phyloP scores from a whole-genome alignment of 1,139 yeast genomes.

The Pichia sp. region DNA sequence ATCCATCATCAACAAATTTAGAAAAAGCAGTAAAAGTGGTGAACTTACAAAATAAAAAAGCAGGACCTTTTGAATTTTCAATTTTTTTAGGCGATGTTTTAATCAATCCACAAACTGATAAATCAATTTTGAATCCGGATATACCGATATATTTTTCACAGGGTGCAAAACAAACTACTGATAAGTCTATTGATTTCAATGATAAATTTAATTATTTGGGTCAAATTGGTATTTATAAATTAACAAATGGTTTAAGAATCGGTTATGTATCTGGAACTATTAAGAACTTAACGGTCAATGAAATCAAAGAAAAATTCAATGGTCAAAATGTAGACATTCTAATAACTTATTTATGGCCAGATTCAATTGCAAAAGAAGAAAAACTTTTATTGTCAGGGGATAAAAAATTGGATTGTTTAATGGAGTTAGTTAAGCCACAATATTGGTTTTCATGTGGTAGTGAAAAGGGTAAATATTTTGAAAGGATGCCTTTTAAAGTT shows the following conservation, averaged over 20 bases:
- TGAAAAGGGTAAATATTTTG: constrained; percentile 44
- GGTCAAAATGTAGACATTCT: constrained; percentile 43
- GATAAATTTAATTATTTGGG: constrained; percentile 23
- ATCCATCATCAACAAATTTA: constrained; percentile 39
- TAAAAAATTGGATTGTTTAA: constrained; percentile 40
- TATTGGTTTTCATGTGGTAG: constrained; percentile 60
- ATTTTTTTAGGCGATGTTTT: constrained; percentile 46
- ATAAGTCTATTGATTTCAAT: neutral
- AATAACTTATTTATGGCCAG: constrained; percentile 58
- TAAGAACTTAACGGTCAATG: constrained; percentile 17
- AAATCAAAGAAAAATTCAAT: constrained; percentile 20
- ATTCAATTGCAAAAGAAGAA: constrained; percentile 38
- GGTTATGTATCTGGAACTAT: constrained; percentile 36
- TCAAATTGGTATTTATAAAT: constrained; percentile 34
- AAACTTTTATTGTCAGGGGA: constrained; percentile 36
- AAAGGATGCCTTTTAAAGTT: constrained; percentile 47
- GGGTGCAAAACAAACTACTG: constrained; percentile 9
- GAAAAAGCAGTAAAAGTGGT: constrained; percentile 43
- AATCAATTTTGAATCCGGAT: constrained; percentile 9
- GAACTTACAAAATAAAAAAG: constrained; percentile 44
- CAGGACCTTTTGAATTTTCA: constrained; percentile 60
- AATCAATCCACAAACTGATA: neutral
- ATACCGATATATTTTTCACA: constrained; percentile 20
- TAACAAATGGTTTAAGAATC: constrained; percentile 41
- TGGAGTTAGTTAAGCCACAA: constrained; percentile 44